A percentile compares a stretch with the other conserved stretches of the same genome.
phyloP scores from a whole-genome alignment of 306 rosid species.

The Neltuma alba region DNA sequence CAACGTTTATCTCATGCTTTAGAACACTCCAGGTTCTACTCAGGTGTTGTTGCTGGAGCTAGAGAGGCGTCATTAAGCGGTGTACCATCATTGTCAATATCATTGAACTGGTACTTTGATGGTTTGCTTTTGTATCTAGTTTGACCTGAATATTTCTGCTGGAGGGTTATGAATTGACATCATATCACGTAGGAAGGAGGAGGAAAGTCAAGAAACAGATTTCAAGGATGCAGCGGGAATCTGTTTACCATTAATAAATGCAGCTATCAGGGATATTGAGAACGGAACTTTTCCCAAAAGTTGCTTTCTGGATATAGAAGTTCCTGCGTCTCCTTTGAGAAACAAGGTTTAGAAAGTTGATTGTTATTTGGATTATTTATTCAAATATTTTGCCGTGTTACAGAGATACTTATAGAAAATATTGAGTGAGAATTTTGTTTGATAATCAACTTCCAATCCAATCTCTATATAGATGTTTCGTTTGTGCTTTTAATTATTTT shows the following conservation, averaged over 20 bases:
- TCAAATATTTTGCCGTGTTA: conserved; percentile 10
- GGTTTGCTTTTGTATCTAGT: conserved; percentile 28
- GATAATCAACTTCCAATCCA: neutral
- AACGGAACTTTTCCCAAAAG: conserved; percentile 70
- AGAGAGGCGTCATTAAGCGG: conserved; percentile 88
- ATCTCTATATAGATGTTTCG: neutral
- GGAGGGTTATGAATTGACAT: conserved; percentile 27
- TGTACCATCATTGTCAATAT: conserved; percentile 81
- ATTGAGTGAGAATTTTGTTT: neutral
- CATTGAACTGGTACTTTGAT: conserved; percentile 68
- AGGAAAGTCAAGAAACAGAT: conserved; percentile 85
- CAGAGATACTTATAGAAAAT: conserved; percentile 5
- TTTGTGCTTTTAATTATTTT: no score
- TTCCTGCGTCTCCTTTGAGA: conserved; percentile 74
- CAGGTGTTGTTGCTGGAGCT: conserved; percentile 88
- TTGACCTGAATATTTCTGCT: conserved; percentile 30
- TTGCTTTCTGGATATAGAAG: conserved; percentile 72
- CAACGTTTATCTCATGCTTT: conserved; percentile 33
- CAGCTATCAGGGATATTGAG: conserved; percentile 78
- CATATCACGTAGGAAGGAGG: conserved; percentile 75
- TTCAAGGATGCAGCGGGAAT: conserved; percentile 87
- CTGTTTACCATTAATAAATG: conserved; percentile 80
- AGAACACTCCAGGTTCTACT: conserved; percentile 65
- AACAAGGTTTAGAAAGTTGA: conserved; percentile 67
- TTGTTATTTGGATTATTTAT: neutral